Evolutionary conservation across 805 yeast species (phyloP), one percentile per base, ranked within the genome.

Genomic region (Myxozyma melibiosi): DNA sequence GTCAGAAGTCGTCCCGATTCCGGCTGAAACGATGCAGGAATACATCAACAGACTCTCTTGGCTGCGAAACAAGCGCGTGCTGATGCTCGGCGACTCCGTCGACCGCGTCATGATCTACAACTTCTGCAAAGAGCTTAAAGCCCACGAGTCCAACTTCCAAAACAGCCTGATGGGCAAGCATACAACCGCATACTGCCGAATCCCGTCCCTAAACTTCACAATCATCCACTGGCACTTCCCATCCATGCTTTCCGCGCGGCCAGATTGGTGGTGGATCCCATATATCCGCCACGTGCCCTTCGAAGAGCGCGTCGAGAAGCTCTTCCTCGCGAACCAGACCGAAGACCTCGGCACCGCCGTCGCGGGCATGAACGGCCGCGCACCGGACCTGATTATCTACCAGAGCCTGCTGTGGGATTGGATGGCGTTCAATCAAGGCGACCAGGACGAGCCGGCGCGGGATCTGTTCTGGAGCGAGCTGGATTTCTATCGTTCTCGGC

Each of bases 191-290:
- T 24, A 28, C 33, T 59, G 63, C 51, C 27, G n/a, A 20, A 38
- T 59, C 18, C 55, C 57, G 2, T 41, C 30, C 22, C 31, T 59
- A 25, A 59, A 59, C 51, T 44, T 59, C 37, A 59, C 63, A 7
- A 16, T 59, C 39, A 16, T 18, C 33, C 63, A 59, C 45, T 59
- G 63, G 63, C 63, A 59, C 35, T 14, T 59, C 28, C 47, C 63
- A 5, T 51, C 55, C 24, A 35, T 37, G 45, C 27, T 40, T 33
- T 41, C 56, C 24, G n/a, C 18, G 5, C 39, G 46, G 5, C 63
- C 63, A 3, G 45, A 47, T 5, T 59, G 63, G 63, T 59, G 63
- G 63, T 59, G 61, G 61, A 16, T 40, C 38, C 31, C 42, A 9
- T 25, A 33, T 14, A 58, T 58, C 53, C 22, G 27, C 8, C 24